Base-by-base conservation (phyloP, 1,284 basidiomycete genomes). In the Pseudozyma thailandica region DNA sequence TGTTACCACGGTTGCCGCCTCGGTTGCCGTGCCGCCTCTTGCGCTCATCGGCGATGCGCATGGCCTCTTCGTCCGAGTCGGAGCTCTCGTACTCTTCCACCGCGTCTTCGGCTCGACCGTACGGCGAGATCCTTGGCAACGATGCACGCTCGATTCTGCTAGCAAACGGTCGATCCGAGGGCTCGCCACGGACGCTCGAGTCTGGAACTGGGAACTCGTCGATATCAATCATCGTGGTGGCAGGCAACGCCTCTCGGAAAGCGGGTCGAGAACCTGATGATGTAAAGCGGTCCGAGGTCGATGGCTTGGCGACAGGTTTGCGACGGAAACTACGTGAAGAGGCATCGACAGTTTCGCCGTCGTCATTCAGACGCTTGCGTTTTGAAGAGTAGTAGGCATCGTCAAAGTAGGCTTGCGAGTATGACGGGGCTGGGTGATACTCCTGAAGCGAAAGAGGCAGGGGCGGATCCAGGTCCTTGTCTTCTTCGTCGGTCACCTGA, bases 1-100 rank as follows among this genome's bases (percentile, higher is more conserved):
- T 82, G 56, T 78, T 77, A n/a, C 79, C 79, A 8, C 79, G 72
- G 46, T 82, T 82, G 31, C 78, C 77, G 10, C 60, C 45, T 25
- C 75, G 54, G 37, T 77, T 56, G 35, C 72, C 48, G 20, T 60
- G 56, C 8, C 62, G 55, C 25, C 62, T 45, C 50, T 70, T 66
- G 33, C 68, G 58, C 37, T 76, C 74, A 18, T 55, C 54, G 9
- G 59, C 66, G 28, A 64, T 58, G 47, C 56, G 54, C 39, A 60
- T 50, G 4, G 62, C 63, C 20, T 75, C 75, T 42, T 77, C 75
- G 38, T 72, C 73, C 33, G 70, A 71, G 42, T 66, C 66, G 41
- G 71, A 74, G 27, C 50, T 55, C 16, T 55, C 50, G 21, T 50
- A 50, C 20, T 62, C 58, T 9, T 59, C 56, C 15, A 18, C 28